Evolutionary conservation across 129 eudicot species (phyloP).

Genomic region (Saposhnikovia divaricata): DNA sequence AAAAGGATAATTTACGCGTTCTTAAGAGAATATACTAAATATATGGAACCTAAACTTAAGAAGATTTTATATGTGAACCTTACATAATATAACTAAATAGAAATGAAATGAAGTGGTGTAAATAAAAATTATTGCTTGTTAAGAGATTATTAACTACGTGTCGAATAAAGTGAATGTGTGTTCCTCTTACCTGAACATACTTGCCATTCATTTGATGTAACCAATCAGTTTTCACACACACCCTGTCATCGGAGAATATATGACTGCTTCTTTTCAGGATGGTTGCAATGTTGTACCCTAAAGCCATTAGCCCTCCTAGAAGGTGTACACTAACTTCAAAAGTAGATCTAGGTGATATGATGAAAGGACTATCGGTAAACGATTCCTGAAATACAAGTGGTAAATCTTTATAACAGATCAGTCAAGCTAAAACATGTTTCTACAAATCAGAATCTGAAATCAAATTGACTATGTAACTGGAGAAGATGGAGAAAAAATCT

Average conservation of each 20-base stretch:
- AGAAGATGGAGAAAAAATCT: no score
- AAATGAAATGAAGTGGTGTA: not conserved
- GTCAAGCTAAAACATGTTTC: not conserved
- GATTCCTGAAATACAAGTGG: slow-evolving; percentile 54
- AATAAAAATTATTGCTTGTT: not conserved
- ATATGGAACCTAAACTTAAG: not conserved
- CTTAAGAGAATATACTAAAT: not conserved
- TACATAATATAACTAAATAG: not conserved
- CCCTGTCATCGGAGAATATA: slow-evolving; percentile 66
- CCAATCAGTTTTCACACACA: slow-evolving; percentile 85
- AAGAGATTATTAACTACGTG: no score
- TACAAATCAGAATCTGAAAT: not conserved
- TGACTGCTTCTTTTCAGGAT: slow-evolving; percentile 90
- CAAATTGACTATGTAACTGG: not conserved
- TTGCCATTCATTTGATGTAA: slow-evolving; percentile 80
- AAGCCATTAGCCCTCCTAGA: slow-evolving; percentile 91
- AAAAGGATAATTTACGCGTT: not conserved
- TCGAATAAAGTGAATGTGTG: not conserved
- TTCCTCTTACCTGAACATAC: slow-evolving; percentile 55
- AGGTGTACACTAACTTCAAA: slow-evolving; percentile 92
- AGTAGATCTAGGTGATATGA: slow-evolving; percentile 90
- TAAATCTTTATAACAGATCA: not conserved
- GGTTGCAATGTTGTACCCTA: slow-evolving; percentile 91
- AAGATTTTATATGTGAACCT: not conserved
- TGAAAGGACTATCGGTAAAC: slow-evolving; percentile 90